Evolutionary conservation across 352 stramenopile genomes (phyloP), one percentile per base, ranked within the genome.

Genomic region (Globisporangium nodosum): DNA sequence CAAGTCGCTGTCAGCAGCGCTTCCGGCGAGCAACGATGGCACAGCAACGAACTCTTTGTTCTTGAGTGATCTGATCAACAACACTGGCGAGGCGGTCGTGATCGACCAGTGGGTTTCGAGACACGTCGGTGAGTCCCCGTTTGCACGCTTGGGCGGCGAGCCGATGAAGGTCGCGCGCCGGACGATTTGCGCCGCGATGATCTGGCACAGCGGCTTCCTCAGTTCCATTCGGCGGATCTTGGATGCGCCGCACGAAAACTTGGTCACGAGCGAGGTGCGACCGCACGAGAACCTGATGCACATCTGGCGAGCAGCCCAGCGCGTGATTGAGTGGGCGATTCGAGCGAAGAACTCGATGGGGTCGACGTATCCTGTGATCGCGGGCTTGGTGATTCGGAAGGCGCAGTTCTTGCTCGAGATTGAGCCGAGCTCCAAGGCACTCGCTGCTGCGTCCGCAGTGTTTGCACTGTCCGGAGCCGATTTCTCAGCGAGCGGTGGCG

Each of bases 221-320:
- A 69, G 48, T 30, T 76, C 64, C 45, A 78, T 92, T 45, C 79
- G 77, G 33, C 81, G 82, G 35, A 71, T 88, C 52, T 49, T 84
- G 31, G 71, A 83, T 1, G 43, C 56, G 8, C 52, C 50, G 18
- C 64, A 56, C 30, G 58, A 63, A n/a, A 79, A 78, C 55, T 64
- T 85, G 18, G 67, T 69, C 21, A 71, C 81, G 49, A 90, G 85
- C 56, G 86, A 94, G 54, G 56, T 86, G 54, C 79, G 87, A 35
- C 87, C 87, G 11, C 78, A 92, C 50, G 82, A 94, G n/a, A 95
- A 90, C 43, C 71, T 96, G 51, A 94, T 93, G 78, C 81, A 94
- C 56, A 92, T 96, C n/a, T 96, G 87, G 87, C 76, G 87, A 46
- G 83, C 87, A 35, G 75, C 87, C 11, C 87, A 96, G 49, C 72